Conservation (phyloP, 225 moss, liverwort and hornwort species). For the Marchantia paleacea region DNA sequence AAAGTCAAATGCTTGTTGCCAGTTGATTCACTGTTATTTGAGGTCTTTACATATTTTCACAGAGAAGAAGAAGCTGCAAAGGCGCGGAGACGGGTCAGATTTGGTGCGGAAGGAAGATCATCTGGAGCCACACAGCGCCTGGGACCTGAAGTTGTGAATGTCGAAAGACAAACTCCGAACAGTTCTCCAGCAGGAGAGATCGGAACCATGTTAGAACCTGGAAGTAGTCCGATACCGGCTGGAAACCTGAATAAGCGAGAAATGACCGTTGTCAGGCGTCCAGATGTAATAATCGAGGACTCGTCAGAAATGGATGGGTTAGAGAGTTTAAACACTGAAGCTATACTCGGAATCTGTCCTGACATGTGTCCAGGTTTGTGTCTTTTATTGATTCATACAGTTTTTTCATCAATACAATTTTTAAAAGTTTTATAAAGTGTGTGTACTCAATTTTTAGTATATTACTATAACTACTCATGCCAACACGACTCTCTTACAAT, state of each 20-base stretch:
- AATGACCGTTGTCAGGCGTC: constrained; percentile 10
- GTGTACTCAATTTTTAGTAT: not conserved
- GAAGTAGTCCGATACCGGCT: constrained; percentile 10
- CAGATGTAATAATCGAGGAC: constrained; percentile 32
- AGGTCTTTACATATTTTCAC: not conserved
- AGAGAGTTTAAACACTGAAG: constrained; percentile 60
- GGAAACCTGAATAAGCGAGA: constrained; percentile 28
- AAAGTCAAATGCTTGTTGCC: not conserved
- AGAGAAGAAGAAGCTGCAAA: constrained; percentile 53
- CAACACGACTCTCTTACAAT: not conserved
- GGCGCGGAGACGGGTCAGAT: constrained; percentile 42
- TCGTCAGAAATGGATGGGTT: constrained; percentile 55
- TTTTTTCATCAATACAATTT: too few species aligned
- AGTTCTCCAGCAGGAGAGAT: constrained; percentile 5
- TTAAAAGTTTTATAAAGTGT: not conserved
- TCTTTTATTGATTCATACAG: not conserved
- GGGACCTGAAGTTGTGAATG: constrained; percentile 6
- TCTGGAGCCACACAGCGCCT: not conserved
- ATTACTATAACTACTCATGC: not conserved
- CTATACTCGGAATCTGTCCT: constrained; percentile 83
- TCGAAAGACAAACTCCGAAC: constrained; percentile 1
- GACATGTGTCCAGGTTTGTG: constrained; percentile 88
- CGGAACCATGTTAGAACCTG: constrained; percentile 11
- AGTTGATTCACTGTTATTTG: not conserved
- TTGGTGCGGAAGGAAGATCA: constrained; percentile 23